Base-by-base conservation (phyloP, 2,329 filamentous ascomycete genomes). In the Alternaria gansuensis region DNA sequence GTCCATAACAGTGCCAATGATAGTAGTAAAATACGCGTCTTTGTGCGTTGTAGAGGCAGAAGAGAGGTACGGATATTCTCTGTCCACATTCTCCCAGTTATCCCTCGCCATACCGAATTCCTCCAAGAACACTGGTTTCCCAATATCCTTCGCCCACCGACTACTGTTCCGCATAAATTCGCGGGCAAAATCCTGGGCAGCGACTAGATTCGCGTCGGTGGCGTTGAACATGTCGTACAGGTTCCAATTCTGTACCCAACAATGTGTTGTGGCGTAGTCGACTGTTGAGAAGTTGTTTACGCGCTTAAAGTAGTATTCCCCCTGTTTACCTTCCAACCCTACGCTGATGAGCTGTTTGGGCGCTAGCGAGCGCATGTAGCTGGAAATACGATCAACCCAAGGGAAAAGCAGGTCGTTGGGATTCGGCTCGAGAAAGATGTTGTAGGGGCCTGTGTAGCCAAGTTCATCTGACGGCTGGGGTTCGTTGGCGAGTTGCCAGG, bases 31-130 rank as follows among this genome's bases (percentile, higher is more conserved):
- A 50, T 79, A 79, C 3, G 69, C 67, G 51, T 79, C 76, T 57
- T 77, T 79, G 57, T 79, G 71, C 11, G 69, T 69, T 2, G 76
- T 78, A 0, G 61, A 62, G 1, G 77, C 76, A 24, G 64, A 70
- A 41, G 72, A 75, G 10, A 78, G 59, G 41, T 79, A 79, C 2
- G 70, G 67, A 56, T 79, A 79, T 41, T 77, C 75, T 24, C 72
- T 73, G 3, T 68, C 64, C 36, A 62, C 62, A 52, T 78, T 78
- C 65, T 75, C 67, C 77, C 77, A 79, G 33, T 79, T 79, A 54
- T 79, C 72, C 11, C 77, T 63, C 3, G 77, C 76, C 75, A 79
- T 78, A 9, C 77, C 77, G 41, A 79, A 79, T 41, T 79, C 77
- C 49, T 79, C 76, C 3, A 79, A 63, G 44, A 77, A 76, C 2